Evolutionary conservation across 768 basidiomycete species (phyloP), one percentile per base, ranked within the genome.

Genomic region (Galerina marginata): DNA sequence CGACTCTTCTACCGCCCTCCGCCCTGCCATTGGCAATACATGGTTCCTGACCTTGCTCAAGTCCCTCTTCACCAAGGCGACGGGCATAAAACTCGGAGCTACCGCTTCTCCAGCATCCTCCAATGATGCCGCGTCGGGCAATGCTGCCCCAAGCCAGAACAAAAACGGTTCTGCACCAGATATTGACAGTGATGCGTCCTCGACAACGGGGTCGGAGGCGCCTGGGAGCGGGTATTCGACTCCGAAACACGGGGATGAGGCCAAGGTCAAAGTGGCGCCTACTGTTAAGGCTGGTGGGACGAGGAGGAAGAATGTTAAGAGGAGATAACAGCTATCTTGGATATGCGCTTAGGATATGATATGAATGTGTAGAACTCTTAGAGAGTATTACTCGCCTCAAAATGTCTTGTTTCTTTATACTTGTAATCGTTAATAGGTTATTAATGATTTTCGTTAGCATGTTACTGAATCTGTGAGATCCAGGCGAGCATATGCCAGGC

Each of bases 1-100:
- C 47, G 85, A 92, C 72, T 76, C 82, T 39, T 82, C 79, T 25
- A 83, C 86, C 3, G 90, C 86, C 15, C 74, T 72, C 2, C 74
- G 75, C 4, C 89, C 93, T n/a, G 77, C 82, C 6, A 63, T 92
- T 29, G 71, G 71, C 36, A 78, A 81, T 53, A 94, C 92, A 3
- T 95, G 93, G 93, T 87, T 90, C 67, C 66, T 87, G 60, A 68
- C 78, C 12, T 71, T 91, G 25, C 62, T 83, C 59, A 73, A 66
- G 57, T 75, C 68, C 6, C 65, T 80, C 26, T 64, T 71, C 56
- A 29, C 56, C 44, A 77, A 74, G 55, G 59, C 71, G 37, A 60
- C 70, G 6, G 67, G 69, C 16, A 73, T 70, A 45, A 66, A 65
- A n/a, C 45, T 63, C 3, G 72, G 70, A 40, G 53, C 53, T 33